Base-by-base conservation (phyloP, 331 rosid species). In the Cydonia oblonga region DNA sequence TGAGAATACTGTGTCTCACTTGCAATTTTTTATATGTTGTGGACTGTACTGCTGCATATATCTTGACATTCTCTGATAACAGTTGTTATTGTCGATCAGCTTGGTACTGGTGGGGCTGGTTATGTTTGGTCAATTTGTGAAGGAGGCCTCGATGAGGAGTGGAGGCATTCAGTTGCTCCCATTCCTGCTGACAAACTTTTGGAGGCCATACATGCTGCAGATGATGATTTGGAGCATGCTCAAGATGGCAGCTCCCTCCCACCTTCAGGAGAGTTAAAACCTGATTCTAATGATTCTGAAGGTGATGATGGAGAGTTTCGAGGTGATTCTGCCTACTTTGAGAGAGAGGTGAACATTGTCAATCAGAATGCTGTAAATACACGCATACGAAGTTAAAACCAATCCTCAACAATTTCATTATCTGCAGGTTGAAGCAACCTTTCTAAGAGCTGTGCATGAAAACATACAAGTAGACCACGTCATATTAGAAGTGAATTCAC, bases 131-230 rank as follows among this genome's bases (percentile, higher is more conserved):
- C 96, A 75, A 84, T 81, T 75, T 86, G 85, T 86, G 99, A 95
- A 81, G 97, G 90, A 69, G 85, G 89, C 68, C 78, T 75, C 15
- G 99, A 95, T 79, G 97, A 95, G 80, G 96, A 90, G 81, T 95
- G 97, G 99, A 88, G 86, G 89, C 99, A 95, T 76, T 95, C 99
- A 49, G 92, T 95, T 80, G 99, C 99, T 4, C 96, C 92, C 64
- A 84, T 95, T 82, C 95, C 97, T 61, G 83, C 86, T 28, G 89
- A 91, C 82, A 95, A 88, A 82, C 84, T 91, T 75, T 84, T 80
- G 9, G 93, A 88, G 86, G 84, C 78, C 56, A 66, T 82, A 71
- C 79, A 83, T 77, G 81, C 81, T 33, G 62, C 79, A 44, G 90
- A 91, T 74, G 89, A 91, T 77, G 97, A 88, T 58, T 61, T 82